Evolutionary conservation across 305 asterid genomes (phyloP).

Genomic region (Nicotiana rustica): DNA sequence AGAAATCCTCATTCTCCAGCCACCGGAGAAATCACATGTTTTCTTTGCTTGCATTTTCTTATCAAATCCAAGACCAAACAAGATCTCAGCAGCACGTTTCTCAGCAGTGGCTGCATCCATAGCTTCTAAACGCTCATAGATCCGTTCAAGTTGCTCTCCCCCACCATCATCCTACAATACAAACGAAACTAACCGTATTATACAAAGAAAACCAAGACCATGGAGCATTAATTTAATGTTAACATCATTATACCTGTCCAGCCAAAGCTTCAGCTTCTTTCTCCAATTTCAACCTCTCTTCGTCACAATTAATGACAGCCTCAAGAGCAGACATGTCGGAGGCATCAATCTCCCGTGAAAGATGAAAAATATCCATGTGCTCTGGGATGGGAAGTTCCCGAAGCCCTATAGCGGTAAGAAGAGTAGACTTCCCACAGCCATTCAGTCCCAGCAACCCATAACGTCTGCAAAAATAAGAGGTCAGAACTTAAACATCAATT

Average conservation of each 20-base stretch:
- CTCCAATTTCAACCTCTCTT: slow-evolving; percentile 72
- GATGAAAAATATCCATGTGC: slow-evolving; percentile 87
- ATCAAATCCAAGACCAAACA: slow-evolving; percentile 88
- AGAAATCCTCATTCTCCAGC: slow-evolving; percentile 99
- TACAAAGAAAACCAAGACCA: neutral
- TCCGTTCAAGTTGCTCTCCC: slow-evolving; percentile 85
- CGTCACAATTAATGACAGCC: slow-evolving; percentile 81
- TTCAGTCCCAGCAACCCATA: slow-evolving; percentile 46
- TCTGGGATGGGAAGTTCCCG: slow-evolving; percentile 68
- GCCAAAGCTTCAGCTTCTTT: slow-evolving; percentile 74
- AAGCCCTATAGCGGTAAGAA: slow-evolving; percentile 41
- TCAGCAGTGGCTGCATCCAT: slow-evolving; percentile 95
- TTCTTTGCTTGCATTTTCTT: slow-evolving; percentile 94
- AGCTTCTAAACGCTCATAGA: slow-evolving; percentile 92
- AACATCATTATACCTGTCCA: slow-evolving; percentile 53
- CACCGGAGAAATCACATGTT: slow-evolving; percentile 95
- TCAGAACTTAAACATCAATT: slow-evolving; percentile 9
- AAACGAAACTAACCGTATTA: neutral
- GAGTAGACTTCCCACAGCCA: slow-evolving; percentile 45
- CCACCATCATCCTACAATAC: slow-evolving; percentile 82
- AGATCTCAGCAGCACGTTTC: slow-evolving; percentile 96
- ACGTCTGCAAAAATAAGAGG: slow-evolving; percentile 37
- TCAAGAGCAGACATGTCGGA: slow-evolving; percentile 84
- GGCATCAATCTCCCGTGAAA: slow-evolving; percentile 78
- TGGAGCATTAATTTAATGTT: neutral